These are phyloP conservation scores for Fusarium multiceps DNA, from an alignment of 2,329 filamentous ascomycete genomes.

Conservation along the genomic window DNA sequence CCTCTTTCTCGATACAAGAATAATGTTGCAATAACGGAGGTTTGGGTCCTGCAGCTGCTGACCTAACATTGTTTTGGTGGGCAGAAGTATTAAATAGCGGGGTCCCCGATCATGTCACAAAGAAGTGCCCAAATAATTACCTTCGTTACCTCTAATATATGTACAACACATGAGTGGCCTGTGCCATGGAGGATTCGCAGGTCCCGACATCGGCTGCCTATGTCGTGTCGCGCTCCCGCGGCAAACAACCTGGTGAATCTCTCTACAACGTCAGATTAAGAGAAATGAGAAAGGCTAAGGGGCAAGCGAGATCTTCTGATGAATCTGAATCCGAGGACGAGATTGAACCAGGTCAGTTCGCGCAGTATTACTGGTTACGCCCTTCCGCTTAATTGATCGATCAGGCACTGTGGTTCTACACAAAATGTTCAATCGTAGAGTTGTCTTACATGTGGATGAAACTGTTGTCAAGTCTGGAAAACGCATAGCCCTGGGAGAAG, in stretches of 20 bases:
- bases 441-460: background rate
- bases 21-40: no score
- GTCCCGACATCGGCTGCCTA: background rate
- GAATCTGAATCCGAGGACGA: background rate
- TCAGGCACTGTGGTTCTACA: background rate
- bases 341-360: no score
- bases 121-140: no score
- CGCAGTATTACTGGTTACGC: background rate
- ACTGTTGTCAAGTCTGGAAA: background rate
- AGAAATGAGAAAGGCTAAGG: background rate
- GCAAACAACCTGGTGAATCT: background rate
- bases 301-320: background rate
- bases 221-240: background rate
- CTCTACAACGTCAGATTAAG: no score
- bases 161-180: background rate
- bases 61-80: no score
- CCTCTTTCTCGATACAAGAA: no score
- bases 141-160: no score
- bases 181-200: no score
- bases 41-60: no score
- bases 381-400: no score
- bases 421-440: background rate
- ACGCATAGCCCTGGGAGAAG: background rate
- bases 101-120: no score
- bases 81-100: no score